Evolutionary conservation across 2,329 filamentous ascomycete genomes (phyloP).

Genomic region (Paracorniculantispora psalliotae): DNA sequence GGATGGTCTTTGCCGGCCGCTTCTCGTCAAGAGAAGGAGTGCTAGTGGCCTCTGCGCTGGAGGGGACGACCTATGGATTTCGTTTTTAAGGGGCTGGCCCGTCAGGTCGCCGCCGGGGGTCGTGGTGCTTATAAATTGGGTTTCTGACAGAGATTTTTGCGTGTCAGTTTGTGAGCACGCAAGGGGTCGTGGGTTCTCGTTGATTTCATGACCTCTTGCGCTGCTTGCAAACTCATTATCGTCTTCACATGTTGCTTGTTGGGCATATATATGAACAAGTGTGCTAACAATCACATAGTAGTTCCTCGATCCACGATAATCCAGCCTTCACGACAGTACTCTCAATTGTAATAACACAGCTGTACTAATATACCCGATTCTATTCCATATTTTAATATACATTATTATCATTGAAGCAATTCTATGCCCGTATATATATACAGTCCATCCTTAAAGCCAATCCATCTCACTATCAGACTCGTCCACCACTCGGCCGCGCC

Average conservation of each 20-base stretch:
- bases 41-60: neutral
- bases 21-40: constrained; percentile 14
- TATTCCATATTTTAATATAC: constrained; percentile 8
- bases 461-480: constrained; percentile 18
- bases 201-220: neutral
- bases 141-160: constrained; percentile 36
- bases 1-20: constrained; percentile 2
- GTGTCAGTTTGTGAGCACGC: neutral
- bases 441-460: neutral
- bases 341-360: neutral
- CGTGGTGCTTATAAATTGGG: constrained; percentile 43
- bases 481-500: constrained; percentile 16
- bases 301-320: neutral
- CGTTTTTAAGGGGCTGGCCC: constrained; percentile 20
- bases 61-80: neutral
- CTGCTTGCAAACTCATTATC: neutral
- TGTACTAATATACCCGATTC: neutral
- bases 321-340: too few species aligned
- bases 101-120: constrained; percentile 30
- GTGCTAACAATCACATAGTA: constrained; percentile 3
- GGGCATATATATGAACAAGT: constrained; percentile 2
- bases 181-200: neutral
- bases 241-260: neutral
- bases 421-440: neutral
- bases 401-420: neutral